These are phyloP conservation scores for Coniella lustricola DNA, from an alignment of 2,329 filamentous ascomycete genomes.

Conservation along the genomic window DNA sequence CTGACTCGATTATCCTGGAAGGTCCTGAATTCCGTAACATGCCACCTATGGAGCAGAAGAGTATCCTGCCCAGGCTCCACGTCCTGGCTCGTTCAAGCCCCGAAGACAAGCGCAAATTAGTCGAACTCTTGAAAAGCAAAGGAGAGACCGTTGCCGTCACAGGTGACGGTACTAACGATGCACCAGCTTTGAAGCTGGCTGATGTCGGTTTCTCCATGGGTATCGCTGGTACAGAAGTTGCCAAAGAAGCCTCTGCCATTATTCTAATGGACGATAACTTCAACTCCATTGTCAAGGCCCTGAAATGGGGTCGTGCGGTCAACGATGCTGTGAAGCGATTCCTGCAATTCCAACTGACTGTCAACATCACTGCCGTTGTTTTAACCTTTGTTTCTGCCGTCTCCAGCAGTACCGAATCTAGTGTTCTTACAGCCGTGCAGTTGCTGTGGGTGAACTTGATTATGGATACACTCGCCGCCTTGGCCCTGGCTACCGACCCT, in stretches of 20 bases:
- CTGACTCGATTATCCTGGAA: conserved; percentile 66
- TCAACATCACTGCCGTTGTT: conserved; percentile 85
- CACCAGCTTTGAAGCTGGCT: conserved; percentile 56
- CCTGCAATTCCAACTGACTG: conserved; percentile 70
- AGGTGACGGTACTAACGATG: conserved; percentile 64
- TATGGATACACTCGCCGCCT: conserved; percentile 90
- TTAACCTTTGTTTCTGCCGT: conserved; percentile 86
- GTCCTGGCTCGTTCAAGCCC: conserved; percentile 69
- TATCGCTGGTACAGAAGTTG: conserved; percentile 58
- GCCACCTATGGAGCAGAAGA: conserved; percentile 55
- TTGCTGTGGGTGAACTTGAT: conserved; percentile 95
- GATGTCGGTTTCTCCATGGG: conserved; percentile 66
- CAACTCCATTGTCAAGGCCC: conserved; percentile 56
- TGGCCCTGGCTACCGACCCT: conserved; percentile 86
- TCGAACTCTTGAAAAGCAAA: conserved; percentile 62
- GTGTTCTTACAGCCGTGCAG: conserved; percentile 82
- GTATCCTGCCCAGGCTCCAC: conserved; percentile 61
- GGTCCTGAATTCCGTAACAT: conserved; percentile 72
- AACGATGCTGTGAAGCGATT: conserved; percentile 75
- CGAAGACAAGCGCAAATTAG: conserved; percentile 69
- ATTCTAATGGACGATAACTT: conserved; percentile 64
- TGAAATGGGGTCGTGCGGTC: conserved; percentile 66
- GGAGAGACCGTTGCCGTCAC: conserved; percentile 77
- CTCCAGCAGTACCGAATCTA: conserved; percentile 57
- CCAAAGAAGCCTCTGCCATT: conserved; percentile 62